These are phyloP conservation scores for Umbelopsis isabellina DNA, from an alignment of 192 early-diverging fungal genomes.

Conservation along the genomic window DNA sequence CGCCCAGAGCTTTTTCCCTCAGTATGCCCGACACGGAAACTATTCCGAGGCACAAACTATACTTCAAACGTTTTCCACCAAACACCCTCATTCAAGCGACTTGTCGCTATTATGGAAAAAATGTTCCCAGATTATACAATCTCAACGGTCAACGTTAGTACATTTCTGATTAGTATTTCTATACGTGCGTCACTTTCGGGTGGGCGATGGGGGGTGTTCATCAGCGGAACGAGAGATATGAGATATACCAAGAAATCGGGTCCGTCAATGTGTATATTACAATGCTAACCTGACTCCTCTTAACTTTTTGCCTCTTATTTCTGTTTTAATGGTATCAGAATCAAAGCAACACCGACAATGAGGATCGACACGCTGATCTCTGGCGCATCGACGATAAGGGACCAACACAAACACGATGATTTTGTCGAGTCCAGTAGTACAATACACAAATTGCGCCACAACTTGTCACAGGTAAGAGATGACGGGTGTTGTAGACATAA, in stretches of 20 bases:
- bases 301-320: no score
- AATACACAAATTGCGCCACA: constrained; percentile 6
- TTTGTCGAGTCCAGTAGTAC: background rate
- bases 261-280: no score
- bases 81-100: constrained; percentile 4
- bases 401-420: background rate
- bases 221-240: no score
- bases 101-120: constrained; percentile 14
- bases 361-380: background rate
- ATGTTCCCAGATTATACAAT: background rate
- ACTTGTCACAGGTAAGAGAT: constrained; percentile 10
- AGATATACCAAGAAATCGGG: no score
- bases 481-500: background rate
- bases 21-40: constrained; percentile 18
- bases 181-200: no score
- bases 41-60: constrained; percentile 16
- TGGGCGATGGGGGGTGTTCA: no score
- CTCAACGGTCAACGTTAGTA: background rate
- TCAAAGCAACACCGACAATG: constrained; percentile 2
- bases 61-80: background rate
- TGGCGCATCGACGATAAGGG: background rate
- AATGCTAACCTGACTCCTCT: no score
- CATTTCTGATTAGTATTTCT: no score
- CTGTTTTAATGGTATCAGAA: background rate
- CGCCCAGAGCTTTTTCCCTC: background rate